phyloP scores from a whole-genome alignment of 169 alveolate species.

The Perkinsus olseni region DNA sequence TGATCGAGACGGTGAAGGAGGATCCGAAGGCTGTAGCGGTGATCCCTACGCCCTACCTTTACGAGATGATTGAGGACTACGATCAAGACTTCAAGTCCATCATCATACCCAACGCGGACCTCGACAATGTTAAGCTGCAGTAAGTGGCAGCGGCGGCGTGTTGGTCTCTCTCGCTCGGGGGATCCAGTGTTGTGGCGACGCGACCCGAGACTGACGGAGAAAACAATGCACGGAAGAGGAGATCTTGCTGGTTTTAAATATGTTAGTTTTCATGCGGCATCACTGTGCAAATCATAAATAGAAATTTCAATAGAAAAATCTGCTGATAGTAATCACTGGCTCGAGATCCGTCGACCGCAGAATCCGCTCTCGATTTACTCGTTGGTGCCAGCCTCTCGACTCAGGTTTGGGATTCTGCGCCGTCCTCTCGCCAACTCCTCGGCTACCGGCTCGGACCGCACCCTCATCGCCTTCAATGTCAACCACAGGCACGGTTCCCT shows the following conservation, averaged over 20 bases:
- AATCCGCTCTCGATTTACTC: no score
- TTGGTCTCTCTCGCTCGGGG: not conserved
- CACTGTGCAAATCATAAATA: no score
- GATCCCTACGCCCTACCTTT: not conserved
- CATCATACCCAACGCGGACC: not conserved
- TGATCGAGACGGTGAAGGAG: not conserved
- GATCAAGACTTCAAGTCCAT: not conserved
- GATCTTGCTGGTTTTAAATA: no score
- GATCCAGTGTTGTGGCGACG: no score
- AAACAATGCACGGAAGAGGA: no score
- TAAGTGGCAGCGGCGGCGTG: not conserved
- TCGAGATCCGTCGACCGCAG: no score
- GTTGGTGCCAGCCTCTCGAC: no score
- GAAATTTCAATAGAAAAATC: no score
- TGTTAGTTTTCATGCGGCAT: no score
- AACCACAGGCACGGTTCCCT: not conserved
- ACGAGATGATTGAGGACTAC: not conserved
- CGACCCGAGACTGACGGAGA: no score
- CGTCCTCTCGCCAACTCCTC: not conserved
- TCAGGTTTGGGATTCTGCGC: not conserved
- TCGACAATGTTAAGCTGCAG: not conserved
- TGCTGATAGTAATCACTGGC: no score
- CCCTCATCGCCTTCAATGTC: not conserved
- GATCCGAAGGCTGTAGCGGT: not conserved
- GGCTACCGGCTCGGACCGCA: not conserved